These are phyloP conservation scores for Lophiotrema nucula DNA, from an alignment of 495 filamentous ascomycete genomes.

Conservation along the genomic window DNA sequence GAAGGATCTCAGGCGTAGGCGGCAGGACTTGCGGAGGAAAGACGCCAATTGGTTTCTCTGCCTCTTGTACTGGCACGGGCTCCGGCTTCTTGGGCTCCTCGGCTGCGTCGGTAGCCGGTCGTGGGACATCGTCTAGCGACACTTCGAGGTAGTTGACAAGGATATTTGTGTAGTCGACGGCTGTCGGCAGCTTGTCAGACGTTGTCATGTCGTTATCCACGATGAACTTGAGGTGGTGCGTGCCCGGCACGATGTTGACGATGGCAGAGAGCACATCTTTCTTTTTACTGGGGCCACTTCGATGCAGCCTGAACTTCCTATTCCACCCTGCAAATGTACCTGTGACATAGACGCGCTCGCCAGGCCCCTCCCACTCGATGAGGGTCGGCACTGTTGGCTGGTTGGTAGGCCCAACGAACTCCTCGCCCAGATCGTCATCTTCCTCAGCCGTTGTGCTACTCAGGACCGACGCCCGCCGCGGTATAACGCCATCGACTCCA, in stretches of 20 bases:
- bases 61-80: constrained; percentile 35
- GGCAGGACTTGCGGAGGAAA: constrained; percentile 32
- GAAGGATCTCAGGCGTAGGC: constrained; percentile 28
- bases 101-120: constrained; percentile 31
- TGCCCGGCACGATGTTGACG: constrained; percentile 82
- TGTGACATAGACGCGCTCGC: constrained; percentile 90
- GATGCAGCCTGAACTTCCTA: constrained; percentile 80
- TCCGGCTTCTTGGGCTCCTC: constrained; percentile 35
- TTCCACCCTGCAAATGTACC: constrained; percentile 95
- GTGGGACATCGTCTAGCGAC: constrained; percentile 67
- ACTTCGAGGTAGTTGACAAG: constrained; percentile 98
- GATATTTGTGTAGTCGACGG: constrained; percentile 94
- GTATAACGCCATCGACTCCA: constrained; percentile 51
- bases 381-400: constrained; percentile 68
- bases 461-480: constrained; percentile 59
- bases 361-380: constrained; percentile 76
- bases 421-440: constrained; percentile 76
- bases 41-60: constrained; percentile 37
- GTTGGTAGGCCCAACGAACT: constrained; percentile 59
- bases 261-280: constrained; percentile 67
- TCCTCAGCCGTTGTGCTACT: constrained; percentile 74
- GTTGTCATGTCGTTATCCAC: constrained; percentile 90
- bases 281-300: constrained; percentile 50
- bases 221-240: constrained; percentile 94
- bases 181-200: constrained; percentile 82